A percentile compares a stretch with the other conserved stretches of the same genome.
These are phyloP conservation scores for Tirmania nivea DNA, from an alignment of 495 filamentous ascomycete genomes.

Conservation along the genomic window DNA sequence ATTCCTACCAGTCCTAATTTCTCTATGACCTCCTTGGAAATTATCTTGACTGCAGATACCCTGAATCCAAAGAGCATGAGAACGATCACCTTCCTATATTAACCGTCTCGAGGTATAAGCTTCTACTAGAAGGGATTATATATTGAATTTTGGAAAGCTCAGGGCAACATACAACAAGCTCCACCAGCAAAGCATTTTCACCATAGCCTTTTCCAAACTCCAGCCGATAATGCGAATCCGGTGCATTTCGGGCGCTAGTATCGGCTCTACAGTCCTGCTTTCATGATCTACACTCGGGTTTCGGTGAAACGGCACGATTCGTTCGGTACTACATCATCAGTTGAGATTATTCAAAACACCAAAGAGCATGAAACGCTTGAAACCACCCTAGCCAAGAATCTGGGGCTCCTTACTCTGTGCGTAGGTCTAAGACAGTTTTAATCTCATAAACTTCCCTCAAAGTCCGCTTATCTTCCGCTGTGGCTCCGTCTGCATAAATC, in stretches of 20 bases:
- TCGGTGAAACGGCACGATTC: background rate
- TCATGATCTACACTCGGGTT: background rate
- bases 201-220: constrained; percentile 40
- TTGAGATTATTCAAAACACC: too few species aligned
- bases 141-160: background rate
- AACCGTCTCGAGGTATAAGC: too few species aligned
- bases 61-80: constrained; percentile 45
- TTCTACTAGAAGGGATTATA: background rate
- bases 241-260: background rate
- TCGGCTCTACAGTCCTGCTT: background rate
- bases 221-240: constrained; percentile 5
- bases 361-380: too few species aligned
- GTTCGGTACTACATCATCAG: background rate
- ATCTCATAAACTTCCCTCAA: constrained; percentile 42
- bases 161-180: constrained; percentile 32
- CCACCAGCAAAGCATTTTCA: constrained; percentile 45
- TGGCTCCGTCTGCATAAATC: constrained; percentile 40
- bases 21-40: constrained; percentile 47
- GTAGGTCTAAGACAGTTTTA: constrained; percentile 51
- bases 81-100: constrained; percentile 31
- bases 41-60: constrained; percentile 39
- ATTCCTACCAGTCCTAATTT: constrained; percentile 45
- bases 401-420: constrained; percentile 49
- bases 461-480: constrained; percentile 34
- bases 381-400: too few species aligned